Percentiles rank a stretch among this genome's conserved stretches.
phyloP scores from a whole-genome alignment of 164 flowering plant genomes.

The Piper longum region DNA sequence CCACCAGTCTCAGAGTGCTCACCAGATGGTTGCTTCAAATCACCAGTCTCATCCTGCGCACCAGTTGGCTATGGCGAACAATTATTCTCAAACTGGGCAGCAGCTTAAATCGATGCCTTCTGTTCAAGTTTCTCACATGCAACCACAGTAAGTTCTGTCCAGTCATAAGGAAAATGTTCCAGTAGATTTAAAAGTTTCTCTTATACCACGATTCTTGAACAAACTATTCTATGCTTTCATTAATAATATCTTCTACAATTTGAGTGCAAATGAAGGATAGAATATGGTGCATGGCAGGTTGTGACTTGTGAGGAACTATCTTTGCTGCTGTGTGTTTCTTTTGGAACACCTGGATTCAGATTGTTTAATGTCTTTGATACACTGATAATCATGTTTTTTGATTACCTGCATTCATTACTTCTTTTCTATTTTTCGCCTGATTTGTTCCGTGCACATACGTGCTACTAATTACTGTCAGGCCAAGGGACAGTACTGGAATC shows the following conservation, averaged over 20 bases:
- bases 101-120: conserved; percentile 58
- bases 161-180: too few species aligned
- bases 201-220: neutral
- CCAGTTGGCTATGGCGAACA: conserved; percentile 45
- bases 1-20: conserved; percentile 27
- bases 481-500: too few species aligned
- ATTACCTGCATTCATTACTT: too few species aligned
- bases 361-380: too few species aligned
- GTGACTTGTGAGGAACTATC: neutral
- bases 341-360: too few species aligned
- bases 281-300: neutral
- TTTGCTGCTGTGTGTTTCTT: neutral
- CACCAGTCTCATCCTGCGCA: conserved; percentile 17
- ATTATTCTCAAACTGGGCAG: conserved; percentile 29
- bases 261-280: neutral
- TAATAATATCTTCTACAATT: neutral
- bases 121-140: conserved; percentile 60
- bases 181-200: too few species aligned
- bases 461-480: too few species aligned
- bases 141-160: conserved; percentile 41
- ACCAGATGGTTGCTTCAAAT: conserved; percentile 46
- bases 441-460: too few species aligned
- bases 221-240: too few species aligned
- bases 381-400: too few species aligned
- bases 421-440: too few species aligned